Conservation (phyloP, 1,284 basidiomycete species). For the Xerocomus minutiporus region DNA sequence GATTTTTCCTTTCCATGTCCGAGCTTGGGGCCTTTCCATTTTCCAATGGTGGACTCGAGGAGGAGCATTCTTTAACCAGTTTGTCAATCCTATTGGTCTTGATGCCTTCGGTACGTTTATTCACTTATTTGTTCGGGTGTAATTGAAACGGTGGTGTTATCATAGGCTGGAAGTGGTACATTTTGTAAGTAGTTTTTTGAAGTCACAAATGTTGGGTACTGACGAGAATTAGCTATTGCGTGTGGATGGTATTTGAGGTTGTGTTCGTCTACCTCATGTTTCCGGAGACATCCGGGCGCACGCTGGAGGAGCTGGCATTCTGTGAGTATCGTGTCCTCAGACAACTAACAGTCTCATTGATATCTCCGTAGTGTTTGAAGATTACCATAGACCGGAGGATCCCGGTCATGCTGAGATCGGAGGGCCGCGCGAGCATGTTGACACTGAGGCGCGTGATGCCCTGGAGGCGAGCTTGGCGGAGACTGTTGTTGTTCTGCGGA, state of each 20-base stretch:
- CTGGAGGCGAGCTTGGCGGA: not conserved
- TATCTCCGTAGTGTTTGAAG: not conserved
- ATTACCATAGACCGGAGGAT: not conserved
- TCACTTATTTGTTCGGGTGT: no score
- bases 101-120: not conserved
- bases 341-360: not conserved
- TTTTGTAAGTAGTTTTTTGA: not conserved
- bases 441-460: not conserved
- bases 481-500: not conserved
- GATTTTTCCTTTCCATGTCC: conserved; percentile 13
- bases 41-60: conserved; percentile 7
- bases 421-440: not conserved
- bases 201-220: not conserved
- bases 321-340: not conserved
- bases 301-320: conserved; percentile 5
- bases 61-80: conserved; percentile 1
- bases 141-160: not conserved
- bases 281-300: conserved; percentile 5
- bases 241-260: conserved; percentile 43
- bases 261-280: conserved; percentile 45
- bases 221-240: conserved; percentile 32
- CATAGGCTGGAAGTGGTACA: conserved; percentile 13
- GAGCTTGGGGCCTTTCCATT: conserved; percentile 8
- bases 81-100: conserved; percentile 14
- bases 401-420: not conserved